A percentile compares a stretch with the other conserved stretches of the same genome.
Conservation (phyloP, 2,329 filamentous ascomycete species). For the Rutstroemia sp. region DNA sequence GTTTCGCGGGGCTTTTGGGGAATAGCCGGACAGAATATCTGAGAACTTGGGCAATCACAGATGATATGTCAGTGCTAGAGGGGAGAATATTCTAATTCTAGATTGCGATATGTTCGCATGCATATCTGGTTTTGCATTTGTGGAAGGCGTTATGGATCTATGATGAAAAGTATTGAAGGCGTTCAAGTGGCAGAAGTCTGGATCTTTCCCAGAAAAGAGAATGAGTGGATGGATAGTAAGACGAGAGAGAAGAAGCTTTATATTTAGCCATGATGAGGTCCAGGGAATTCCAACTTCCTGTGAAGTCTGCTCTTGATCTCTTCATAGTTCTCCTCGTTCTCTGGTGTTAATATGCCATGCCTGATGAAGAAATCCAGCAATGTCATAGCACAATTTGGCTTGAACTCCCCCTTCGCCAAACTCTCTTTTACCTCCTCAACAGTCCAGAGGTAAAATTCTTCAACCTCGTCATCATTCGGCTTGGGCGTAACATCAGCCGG, state of each 20-base stretch:
- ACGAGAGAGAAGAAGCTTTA: background rate
- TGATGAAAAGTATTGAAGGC: slow-evolving; percentile 16
- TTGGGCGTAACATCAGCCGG: slow-evolving; percentile 58
- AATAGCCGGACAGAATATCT: too few relatives aligned
- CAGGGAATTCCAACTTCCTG: slow-evolving; percentile 73
- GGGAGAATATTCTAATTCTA: background rate
- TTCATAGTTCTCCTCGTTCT: slow-evolving; percentile 71
- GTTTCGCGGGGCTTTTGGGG: background rate
- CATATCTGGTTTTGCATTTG: slow-evolving; percentile 19
- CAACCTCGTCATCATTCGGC: slow-evolving; percentile 85
- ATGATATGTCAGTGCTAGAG: too few relatives aligned
- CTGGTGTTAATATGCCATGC: slow-evolving; percentile 69
- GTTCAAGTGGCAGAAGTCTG: slow-evolving; percentile 9
- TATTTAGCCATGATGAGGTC: slow-evolving; percentile 39
- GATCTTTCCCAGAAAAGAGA: background rate
- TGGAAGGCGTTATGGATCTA: slow-evolving; percentile 18
- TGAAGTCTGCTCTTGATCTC: slow-evolving; percentile 72
- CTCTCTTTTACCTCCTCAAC: slow-evolving; percentile 68
- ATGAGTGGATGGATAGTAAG: too few relatives aligned
- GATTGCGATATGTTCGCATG: slow-evolving; percentile 1
- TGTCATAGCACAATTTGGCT: slow-evolving; percentile 84
- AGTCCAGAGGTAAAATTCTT: slow-evolving; percentile 70
- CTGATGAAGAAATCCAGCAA: slow-evolving; percentile 86
- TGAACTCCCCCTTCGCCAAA: slow-evolving; percentile 69
- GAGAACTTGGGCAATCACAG: too few relatives aligned